Percentiles rank a stretch among this genome's conserved stretches.
Conservation (phyloP, 2,329 filamentous ascomycete species). For the Furcasterigmium sp. region DNA sequence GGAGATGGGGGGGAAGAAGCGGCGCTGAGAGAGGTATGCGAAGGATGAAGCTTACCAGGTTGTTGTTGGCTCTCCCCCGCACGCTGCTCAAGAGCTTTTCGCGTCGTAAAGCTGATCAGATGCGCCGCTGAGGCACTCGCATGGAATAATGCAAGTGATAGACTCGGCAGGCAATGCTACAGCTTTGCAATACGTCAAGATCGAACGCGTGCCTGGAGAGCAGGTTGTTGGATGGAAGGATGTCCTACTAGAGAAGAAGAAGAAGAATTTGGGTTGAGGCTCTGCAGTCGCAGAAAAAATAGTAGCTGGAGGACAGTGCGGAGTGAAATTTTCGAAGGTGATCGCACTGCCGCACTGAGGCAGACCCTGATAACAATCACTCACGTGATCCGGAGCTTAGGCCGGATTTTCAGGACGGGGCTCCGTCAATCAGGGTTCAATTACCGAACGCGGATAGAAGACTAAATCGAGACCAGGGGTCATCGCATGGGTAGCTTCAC, state of each 20-base stretch:
- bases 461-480: no score
- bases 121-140: not conserved
- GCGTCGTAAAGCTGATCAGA: not conserved
- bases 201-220: not conserved
- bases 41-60: conserved; percentile 2
- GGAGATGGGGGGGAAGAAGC: conserved; percentile 15
- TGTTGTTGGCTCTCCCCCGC: not conserved
- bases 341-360: not conserved
- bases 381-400: no score
- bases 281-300: conserved; percentile 15
- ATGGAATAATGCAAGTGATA: not conserved
- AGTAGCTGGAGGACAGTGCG: not conserved
- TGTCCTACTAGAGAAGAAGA: conserved; percentile 15
- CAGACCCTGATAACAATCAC: no score
- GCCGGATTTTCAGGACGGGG: no score
- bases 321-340: not conserved
- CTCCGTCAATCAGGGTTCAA: no score
- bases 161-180: not conserved
- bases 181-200: not conserved
- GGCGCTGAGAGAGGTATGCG: conserved; percentile 4
- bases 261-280: conserved; percentile 4
- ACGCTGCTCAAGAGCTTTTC: not conserved
- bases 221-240: conserved; percentile 7
- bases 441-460: no score
- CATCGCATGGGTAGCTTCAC: no score